Base-by-base conservation (phyloP, 2,329 filamentous ascomycete species). In the Triangularia setosa region DNA sequence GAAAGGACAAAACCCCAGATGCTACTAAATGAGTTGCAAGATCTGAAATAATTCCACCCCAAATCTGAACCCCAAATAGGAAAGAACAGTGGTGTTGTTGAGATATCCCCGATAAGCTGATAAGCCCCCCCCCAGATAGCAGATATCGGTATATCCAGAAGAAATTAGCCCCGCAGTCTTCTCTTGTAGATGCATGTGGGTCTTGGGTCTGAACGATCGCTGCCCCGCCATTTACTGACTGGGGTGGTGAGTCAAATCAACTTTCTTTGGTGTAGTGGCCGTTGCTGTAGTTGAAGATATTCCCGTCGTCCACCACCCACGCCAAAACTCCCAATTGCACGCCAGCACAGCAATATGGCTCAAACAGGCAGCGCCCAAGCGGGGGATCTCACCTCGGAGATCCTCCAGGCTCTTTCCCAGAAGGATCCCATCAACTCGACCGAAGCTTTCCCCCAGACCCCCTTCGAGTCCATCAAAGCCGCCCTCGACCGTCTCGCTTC, bases 401-500 rank as follows among this genome's bases (percentile, higher is more conserved):
- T 93, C 70, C 84, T 94, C 71, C 83, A 87, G 66, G 84, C 85
- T 62, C 81, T 94, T 71, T 83, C 83, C 75, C 80, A 84, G 72
- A 78, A 85, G 67, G 85, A 88, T 67, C 84, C 89, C 55, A 79
- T 93, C 69, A 79, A 89, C 71, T 91, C 91, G 61, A 81, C 81
- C 73, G 85, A 91, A 72, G 83, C 83, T 73, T 93, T 93, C 80
- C 87, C 90, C 70, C 76, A 83, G 70, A 79, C 82, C 72, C 81
- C 86, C 73, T 90, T 89, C 72, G 81, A 84, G 66, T 84, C 87
- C 65, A 80, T 97, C 74, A 98, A 97, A 81, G 90, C 91, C 68
- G 91, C 92, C 28, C 84, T 98, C 68, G 95, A 98, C 79, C 87
- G 93, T 70, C 85, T 99, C 61, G 84, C 83, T 28, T 95, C 92